Evolutionary conservation across 2,329 filamentous ascomycete genomes (phyloP), one percentile per base, ranked within the genome.

Genomic region (Hypoxylon sp.): DNA sequence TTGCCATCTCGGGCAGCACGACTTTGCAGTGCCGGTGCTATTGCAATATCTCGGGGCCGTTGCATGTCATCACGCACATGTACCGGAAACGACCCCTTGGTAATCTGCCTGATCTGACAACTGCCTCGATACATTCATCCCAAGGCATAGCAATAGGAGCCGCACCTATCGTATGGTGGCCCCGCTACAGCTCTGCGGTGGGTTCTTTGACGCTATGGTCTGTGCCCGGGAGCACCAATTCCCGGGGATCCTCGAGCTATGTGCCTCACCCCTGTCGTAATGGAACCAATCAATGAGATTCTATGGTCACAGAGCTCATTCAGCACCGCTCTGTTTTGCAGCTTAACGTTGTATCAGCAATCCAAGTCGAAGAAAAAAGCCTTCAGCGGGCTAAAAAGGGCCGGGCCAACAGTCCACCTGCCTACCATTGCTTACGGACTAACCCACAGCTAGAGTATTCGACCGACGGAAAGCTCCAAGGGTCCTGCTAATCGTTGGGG

Each of bases 361-460:
- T 46, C 43, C 43, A 41, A 31, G 31, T 51, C 38, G 37, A 29
- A n/a, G 37, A 60, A 57, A 58, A 54, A 54, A 48, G 57, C 49
- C 54, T 62, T 63, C 60, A 55, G 58, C 54, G 60, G 62, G 62
- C 58, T 53, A 64, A 64, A 59, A 62, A 59, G 48, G 55, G 60
- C 60, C 62, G 62, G 62, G 41, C 62, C 58, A 60, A 59, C 48
- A 54, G 48, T 52, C 27, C 27, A 48, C 60, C 43, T 49, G 45
- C 45, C 48, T 38, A 52, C 38, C 37, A 33, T 52, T 48, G 37
- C 26, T 52, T 53, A 47, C 48, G 43, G 43, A 26, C 57, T 40
- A 50, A 40, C 33, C 21, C 31, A 50, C 49, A 49, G 17, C 43
- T 59, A 33, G 21, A 52, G 24, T 20, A 46, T 59, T 40, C 45